Evolutionary conservation across 2,329 filamentous ascomycete genomes (phyloP).

Genomic region (Rugonectria rugulosa): DNA sequence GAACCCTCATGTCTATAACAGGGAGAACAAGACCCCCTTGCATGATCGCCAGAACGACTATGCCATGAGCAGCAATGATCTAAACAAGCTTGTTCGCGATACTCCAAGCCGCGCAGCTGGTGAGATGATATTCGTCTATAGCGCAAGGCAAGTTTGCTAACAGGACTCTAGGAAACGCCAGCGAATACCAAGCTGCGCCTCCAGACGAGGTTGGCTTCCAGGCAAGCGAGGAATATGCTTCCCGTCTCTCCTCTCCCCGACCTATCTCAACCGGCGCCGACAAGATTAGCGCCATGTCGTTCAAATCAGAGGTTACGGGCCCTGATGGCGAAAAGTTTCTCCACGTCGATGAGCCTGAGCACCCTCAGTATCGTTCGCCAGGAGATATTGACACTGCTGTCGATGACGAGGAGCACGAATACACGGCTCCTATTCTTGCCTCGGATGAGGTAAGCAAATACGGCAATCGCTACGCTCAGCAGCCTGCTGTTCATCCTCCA

Average conservation of each 20-base stretch:
- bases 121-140: conserved; percentile 43
- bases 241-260: conserved; percentile 75
- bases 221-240: conserved; percentile 83
- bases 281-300: conserved; percentile 28
- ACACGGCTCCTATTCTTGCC: conserved; percentile 83
- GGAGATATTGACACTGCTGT: conserved; percentile 55
- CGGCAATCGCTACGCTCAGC: conserved; percentile 70
- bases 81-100: conserved; percentile 87
- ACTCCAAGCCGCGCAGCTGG: conserved; percentile 65
- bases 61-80: conserved; percentile 85
- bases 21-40: conserved; percentile 69
- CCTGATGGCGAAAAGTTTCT: conserved; percentile 67
- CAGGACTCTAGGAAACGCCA: conserved; percentile 64
- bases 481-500: conserved; percentile 82
- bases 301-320: conserved; percentile 43
- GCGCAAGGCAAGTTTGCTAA: conserved; percentile 27
- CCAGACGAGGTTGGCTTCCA: conserved; percentile 91
- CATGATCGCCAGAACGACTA: conserved; percentile 71
- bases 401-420: conserved; percentile 66
- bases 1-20: conserved; percentile 81
- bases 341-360: conserved; percentile 73
- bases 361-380: conserved; percentile 48
- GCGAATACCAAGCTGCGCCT: conserved; percentile 74
- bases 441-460: conserved; percentile 85
- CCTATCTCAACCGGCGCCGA: conserved; percentile 50